phyloP scores from a whole-genome alignment of 2,329 filamentous ascomycete species.

The Aspergillus pseudoviridinutans region DNA sequence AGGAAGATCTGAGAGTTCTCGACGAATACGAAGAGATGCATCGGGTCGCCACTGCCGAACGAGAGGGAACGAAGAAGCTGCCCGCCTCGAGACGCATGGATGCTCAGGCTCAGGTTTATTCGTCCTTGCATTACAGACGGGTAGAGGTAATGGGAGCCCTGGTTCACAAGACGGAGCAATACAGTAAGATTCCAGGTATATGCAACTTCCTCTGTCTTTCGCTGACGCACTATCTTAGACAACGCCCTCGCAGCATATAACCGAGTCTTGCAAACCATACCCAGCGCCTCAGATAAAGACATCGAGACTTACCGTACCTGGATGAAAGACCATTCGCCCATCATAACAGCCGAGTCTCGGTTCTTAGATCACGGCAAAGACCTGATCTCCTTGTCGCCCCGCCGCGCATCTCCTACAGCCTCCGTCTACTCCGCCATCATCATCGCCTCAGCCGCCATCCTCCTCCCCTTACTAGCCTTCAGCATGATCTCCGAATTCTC shows the following conservation, averaged over 20 bases:
- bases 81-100: constrained; percentile 41
- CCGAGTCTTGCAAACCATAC: constrained; percentile 44
- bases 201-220: neutral
- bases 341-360: constrained; percentile 48
- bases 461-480: constrained; percentile 59
- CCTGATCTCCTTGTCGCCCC: constrained; percentile 32
- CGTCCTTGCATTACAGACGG: constrained; percentile 52
- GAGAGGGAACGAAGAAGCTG: constrained; percentile 28
- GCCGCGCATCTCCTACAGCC: constrained; percentile 14
- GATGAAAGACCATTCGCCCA: constrained; percentile 49
- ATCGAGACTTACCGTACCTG: constrained; percentile 51
- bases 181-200: constrained; percentile 45
- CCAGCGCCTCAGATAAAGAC: constrained; percentile 45
- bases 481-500: constrained; percentile 54
- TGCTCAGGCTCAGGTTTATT: constrained; percentile 47
- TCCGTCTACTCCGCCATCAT: constrained; percentile 39
- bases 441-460: constrained; percentile 49
- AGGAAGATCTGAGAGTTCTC: constrained; percentile 68
- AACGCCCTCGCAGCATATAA: constrained; percentile 45
- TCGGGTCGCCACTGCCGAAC: constrained; percentile 28
- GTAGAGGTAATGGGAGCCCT: constrained; percentile 53
- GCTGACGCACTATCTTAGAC: constrained; percentile 23
- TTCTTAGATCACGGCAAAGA: constrained; percentile 53
- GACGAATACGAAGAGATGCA: constrained; percentile 56
- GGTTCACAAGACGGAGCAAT: constrained; percentile 58